Evolutionary conservation across 345 rosid species (phyloP).

Genomic region (Passiflora organensis): DNA sequence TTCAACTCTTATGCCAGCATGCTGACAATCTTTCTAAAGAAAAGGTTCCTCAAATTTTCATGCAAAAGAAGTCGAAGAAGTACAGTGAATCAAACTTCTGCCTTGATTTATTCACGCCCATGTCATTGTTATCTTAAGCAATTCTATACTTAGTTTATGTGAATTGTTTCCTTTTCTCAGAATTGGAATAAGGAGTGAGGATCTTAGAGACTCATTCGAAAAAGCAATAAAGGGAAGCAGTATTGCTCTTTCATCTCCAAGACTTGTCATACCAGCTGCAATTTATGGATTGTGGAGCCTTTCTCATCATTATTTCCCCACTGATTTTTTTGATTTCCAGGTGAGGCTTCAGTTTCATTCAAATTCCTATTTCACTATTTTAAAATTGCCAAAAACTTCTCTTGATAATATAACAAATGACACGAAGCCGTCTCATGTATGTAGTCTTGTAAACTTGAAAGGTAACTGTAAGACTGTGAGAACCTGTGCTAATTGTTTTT

Average conservation of each 20-base stretch:
- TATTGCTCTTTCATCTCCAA: constrained; percentile 83
- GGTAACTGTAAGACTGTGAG: too few relatives aligned
- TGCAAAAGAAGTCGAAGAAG: constrained; percentile 64
- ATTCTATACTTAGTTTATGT: background rate
- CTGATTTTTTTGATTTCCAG: constrained; percentile 77
- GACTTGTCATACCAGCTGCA: constrained; percentile 76
- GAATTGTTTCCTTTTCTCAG: constrained; percentile 28
- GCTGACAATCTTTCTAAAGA: constrained; percentile 69
- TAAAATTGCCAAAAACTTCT: too few relatives aligned
- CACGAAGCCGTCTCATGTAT: background rate
- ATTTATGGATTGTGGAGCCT: constrained; percentile 72
- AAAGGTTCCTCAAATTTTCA: constrained; percentile 68
- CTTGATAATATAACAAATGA: too few relatives aligned
- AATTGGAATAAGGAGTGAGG: constrained; percentile 83
- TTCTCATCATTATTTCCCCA: constrained; percentile 54
- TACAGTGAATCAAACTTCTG: constrained; percentile 17
- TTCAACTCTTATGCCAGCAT: constrained; percentile 71
- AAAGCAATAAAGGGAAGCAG: constrained; percentile 60
- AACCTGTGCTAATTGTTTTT: background rate
- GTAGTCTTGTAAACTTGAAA: too few relatives aligned
- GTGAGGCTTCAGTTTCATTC: constrained; percentile 23
- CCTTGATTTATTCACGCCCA: background rate
- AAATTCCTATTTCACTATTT: background rate
- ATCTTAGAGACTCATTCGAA: constrained; percentile 57
- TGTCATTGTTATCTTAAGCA: constrained; percentile 1